phyloP scores from a whole-genome alignment of 2,329 filamentous ascomycete genomes.

The Talaromyces sp. region DNA sequence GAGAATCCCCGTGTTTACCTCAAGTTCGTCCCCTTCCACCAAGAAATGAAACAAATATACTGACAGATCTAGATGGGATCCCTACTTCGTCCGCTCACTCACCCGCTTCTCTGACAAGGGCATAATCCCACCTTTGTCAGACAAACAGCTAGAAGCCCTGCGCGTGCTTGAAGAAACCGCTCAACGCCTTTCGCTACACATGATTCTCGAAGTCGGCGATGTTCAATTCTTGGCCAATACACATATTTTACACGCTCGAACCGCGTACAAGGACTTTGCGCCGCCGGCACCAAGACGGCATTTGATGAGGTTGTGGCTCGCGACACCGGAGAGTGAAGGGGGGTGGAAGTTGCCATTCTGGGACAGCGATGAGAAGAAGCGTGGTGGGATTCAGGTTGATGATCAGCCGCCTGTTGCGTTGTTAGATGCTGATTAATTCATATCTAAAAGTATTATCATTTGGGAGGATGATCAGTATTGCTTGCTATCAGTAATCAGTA shows the following conservation, averaged over 20 bases:
- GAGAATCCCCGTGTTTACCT: conserved; percentile 67
- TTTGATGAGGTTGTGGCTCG: conserved; percentile 79
- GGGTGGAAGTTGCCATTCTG: conserved; percentile 82
- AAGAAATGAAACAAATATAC: neutral
- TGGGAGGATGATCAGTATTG: too few relatives aligned
- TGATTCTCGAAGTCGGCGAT: conserved; percentile 81
- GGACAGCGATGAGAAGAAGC: conserved; percentile 78
- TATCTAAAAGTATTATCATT: neutral
- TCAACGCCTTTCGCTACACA: conserved; percentile 70
- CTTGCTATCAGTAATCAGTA: too few relatives aligned
- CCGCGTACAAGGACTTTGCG: conserved; percentile 70
- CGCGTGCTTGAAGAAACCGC: conserved; percentile 73
- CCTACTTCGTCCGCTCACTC: conserved; percentile 78
- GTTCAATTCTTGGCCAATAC: conserved; percentile 82
- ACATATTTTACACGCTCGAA: conserved; percentile 77
- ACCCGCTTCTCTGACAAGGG: conserved; percentile 70
- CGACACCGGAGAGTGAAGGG: conserved; percentile 75
- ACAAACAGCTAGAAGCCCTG: conserved; percentile 65
- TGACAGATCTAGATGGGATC: conserved; percentile 61
- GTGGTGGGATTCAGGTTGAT: conserved; percentile 84
- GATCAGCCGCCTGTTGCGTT: conserved; percentile 71
- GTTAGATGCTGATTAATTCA: conserved; percentile 66
- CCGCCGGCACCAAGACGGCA: conserved; percentile 70
- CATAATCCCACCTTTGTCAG: conserved; percentile 67
- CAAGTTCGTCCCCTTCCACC: conserved; percentile 50